Evolutionary conservation across 805 yeast species (phyloP), one percentile per base, ranked within the genome.

Genomic region (Lipomyces yamadae): DNA sequence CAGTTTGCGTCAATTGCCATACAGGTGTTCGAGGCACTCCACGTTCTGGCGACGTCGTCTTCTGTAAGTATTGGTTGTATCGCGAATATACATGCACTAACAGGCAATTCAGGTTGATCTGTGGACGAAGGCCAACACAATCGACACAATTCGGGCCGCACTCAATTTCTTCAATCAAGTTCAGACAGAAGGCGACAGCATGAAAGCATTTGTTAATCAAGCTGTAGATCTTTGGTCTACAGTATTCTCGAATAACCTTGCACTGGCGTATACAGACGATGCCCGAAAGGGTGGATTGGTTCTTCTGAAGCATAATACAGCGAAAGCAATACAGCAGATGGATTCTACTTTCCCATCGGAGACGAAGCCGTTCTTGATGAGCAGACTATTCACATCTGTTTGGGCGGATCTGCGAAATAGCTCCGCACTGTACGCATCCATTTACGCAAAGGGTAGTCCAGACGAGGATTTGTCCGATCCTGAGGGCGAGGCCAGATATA

Each of bases 1-100:
- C 94, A 91, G 76, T 94, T 93, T 75, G 90, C 92, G 81, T 88
- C 86, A 62, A 88, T 72, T 30, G 68, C 71, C 6, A 56, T 56
- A 0, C 62, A 61, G 11, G 58, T 72, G 2, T 65, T 69, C 45
- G 64, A 62, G 6, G 60, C 66, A 2, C 64, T 70, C 15, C 55
- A 64, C 37, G 39, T n/a, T 15, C 35, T 70, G 15, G 58, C 70
- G 0, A 30, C 37, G 4, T 56, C 65, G 18, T 39, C 54, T 11
- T 24, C 57, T 29, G 64, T 60, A 58, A 7, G 68, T 59, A 24
- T n/a, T 30, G 15, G 15, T 35, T 37, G 10, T 32, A 29, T 7
- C 5, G 18, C 53, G 30, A 4, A 15, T 29, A 4, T 54, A 3
- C 7, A 24, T n/a, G 4, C 8, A 29, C 39, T 37, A 15, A 18